A percentile compares a stretch with the other conserved stretches of the same genome.
Conservation (phyloP, 2,329 filamentous ascomycete genomes). For the Fusarium sp. region DNA sequence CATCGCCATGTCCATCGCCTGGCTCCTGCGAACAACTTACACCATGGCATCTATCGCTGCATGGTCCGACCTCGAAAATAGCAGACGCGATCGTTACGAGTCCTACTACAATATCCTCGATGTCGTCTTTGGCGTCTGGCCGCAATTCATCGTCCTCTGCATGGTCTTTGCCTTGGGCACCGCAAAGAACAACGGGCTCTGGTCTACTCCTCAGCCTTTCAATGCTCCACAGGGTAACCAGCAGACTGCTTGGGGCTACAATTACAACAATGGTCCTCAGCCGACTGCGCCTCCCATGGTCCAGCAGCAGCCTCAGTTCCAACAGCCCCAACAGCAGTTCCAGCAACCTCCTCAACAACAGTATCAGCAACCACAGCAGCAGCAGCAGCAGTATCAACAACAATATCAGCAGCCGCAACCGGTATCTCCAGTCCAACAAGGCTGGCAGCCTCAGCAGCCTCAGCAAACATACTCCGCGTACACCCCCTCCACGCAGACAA, state of each 20-base stretch:
- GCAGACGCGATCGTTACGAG: not conserved
- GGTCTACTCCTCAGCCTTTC: conserved; percentile 35
- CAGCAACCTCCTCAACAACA: not conserved
- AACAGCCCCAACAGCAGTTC: not conserved
- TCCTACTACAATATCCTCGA: conserved; percentile 34
- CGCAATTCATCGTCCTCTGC: conserved; percentile 38
- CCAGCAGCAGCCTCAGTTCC: conserved; percentile 10
- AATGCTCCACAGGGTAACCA: conserved; percentile 14
- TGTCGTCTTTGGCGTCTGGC: conserved; percentile 39
- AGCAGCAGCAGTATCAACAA: not conserved
- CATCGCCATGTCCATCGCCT: conserved; percentile 35
- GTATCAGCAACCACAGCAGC: not conserved
- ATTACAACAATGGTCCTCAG: conserved; percentile 17
- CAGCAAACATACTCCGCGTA: not conserved
- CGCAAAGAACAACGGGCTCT: conserved; percentile 41
- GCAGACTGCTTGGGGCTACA: conserved; percentile 35
- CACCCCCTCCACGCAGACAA: not conserved
- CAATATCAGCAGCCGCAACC: not conserved
- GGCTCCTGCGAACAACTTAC: conserved; percentile 41
- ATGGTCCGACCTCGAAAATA: conserved; percentile 11
- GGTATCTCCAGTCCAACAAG: not conserved
- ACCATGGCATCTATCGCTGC: conserved; percentile 29
- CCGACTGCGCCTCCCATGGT: not conserved
- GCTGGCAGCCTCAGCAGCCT: not conserved
- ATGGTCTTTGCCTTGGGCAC: conserved; percentile 43